Percentiles rank a stretch among this genome's conserved stretches.
These are phyloP conservation scores for Cinchona pubescens DNA, from an alignment of 257 asterid genomes.

Conservation along the genomic window DNA sequence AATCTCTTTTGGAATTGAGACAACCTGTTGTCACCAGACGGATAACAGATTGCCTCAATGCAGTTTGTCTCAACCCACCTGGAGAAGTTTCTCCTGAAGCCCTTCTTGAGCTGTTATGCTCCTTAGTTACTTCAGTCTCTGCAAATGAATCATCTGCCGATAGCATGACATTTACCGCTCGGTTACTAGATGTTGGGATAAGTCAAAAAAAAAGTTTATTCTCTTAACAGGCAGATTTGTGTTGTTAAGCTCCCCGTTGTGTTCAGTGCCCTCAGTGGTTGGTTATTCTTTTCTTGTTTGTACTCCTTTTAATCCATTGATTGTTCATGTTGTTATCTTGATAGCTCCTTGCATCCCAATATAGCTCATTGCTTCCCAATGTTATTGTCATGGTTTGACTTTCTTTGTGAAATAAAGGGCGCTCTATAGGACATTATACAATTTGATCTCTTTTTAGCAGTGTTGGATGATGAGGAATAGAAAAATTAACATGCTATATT, in stretches of 20 bases:
- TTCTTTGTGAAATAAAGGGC: not conserved
- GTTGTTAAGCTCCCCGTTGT: constrained; percentile 79
- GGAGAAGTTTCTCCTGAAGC: constrained; percentile 65
- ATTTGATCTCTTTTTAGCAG: not conserved
- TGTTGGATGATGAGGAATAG: not conserved
- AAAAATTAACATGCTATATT: not conserved
- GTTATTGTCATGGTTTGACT: not conserved
- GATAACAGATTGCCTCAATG: constrained; percentile 62
- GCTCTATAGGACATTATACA: not conserved
- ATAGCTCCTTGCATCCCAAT: not conserved
- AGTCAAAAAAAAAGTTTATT: constrained; percentile 58
- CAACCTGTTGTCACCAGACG: constrained; percentile 67
- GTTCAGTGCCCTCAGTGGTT: constrained; percentile 72
- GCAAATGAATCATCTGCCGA: constrained; percentile 68
- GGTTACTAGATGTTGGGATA: constrained; percentile 83
- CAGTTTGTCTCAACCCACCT: constrained; percentile 58
- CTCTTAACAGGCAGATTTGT: constrained; percentile 63
- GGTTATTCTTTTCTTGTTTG: constrained; percentile 6
- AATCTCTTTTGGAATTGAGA: constrained; percentile 63
- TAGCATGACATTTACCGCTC: constrained; percentile 74
- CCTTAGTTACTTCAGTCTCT: constrained; percentile 56
- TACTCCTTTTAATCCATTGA: not conserved
- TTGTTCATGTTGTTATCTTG: not conserved
- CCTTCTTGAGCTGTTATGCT: constrained; percentile 69
- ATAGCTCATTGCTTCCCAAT: not conserved